phyloP scores from a whole-genome alignment of 805 yeast species.

The Debaryomyces hansenii region DNA sequence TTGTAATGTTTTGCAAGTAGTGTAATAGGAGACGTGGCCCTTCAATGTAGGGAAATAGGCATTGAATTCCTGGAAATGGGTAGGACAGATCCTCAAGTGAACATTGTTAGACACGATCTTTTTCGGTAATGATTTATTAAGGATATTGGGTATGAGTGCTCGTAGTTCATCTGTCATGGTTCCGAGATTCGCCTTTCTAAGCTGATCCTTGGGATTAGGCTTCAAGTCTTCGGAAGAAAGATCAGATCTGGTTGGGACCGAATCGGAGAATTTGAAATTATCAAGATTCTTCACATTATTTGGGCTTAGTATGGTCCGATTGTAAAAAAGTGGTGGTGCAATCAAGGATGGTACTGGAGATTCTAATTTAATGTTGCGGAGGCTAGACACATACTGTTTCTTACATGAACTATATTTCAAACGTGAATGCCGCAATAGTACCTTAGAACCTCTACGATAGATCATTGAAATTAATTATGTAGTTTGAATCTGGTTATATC shows the following conservation, averaged over 20 bases:
- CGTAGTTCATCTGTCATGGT: constrained; percentile 49
- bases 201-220: constrained; percentile 17
- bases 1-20: constrained; percentile 58
- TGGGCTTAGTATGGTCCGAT: no score
- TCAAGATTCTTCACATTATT: no score
- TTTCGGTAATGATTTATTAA: constrained; percentile 46
- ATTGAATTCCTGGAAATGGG: constrained; percentile 41
- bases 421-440: not conserved
- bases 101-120: constrained; percentile 46
- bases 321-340: no score
- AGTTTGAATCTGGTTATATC: not conserved
- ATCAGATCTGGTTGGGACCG: not conserved
- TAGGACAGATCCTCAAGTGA: constrained; percentile 56
- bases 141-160: constrained; percentile 49
- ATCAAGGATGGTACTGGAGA: no score
- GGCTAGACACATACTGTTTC: no score
- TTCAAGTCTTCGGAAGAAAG: not conserved
- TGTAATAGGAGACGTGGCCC: constrained; percentile 56
- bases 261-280: not conserved
- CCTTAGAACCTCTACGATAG: not conserved
- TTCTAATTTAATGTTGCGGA: no score
- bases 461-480: not conserved
- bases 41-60: constrained; percentile 55
- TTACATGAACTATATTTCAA: not conserved
- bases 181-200: constrained; percentile 53